These are phyloP conservation scores for Phytophthora agathidicida DNA, from an alignment of 352 stramenopile species.

Conservation along the genomic window DNA sequence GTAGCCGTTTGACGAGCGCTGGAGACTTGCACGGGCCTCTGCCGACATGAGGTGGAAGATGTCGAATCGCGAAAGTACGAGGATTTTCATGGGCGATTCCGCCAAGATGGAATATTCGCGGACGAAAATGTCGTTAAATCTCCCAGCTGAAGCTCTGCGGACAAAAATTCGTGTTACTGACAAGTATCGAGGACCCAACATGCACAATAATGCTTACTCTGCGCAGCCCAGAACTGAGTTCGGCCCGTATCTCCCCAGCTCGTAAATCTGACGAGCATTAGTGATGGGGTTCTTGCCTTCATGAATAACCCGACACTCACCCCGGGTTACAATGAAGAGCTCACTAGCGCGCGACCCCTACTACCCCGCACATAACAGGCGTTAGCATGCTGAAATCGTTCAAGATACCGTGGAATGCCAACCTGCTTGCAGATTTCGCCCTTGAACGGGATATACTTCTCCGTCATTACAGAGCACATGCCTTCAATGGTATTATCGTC, in stretches of 20 bases:
- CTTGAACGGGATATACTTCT: slow-evolving; percentile 78
- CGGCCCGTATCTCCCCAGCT: slow-evolving; percentile 71
- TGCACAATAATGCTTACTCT: slow-evolving; percentile 56
- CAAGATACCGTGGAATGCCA: not conserved
- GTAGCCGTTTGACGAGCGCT: slow-evolving; percentile 62
- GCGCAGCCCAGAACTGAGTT: slow-evolving; percentile 83
- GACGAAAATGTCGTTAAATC: slow-evolving; percentile 83
- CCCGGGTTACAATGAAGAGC: slow-evolving; percentile 77
- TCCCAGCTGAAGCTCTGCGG: slow-evolving; percentile 71
- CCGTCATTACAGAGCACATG: slow-evolving; percentile 87
- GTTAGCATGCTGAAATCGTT: not conserved
- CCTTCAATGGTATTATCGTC: slow-evolving; percentile 83
- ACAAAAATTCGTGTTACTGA: slow-evolving; percentile 6
- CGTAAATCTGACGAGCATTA: slow-evolving; percentile 59
- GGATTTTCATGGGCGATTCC: slow-evolving; percentile 75
- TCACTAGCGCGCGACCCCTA: slow-evolving; percentile 75
- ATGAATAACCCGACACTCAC: slow-evolving; percentile 77
- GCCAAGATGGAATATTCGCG: slow-evolving; percentile 81
- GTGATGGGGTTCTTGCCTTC: slow-evolving; percentile 82
- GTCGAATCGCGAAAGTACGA: slow-evolving; percentile 85
- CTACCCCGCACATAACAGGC: not conserved
- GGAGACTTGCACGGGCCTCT: slow-evolving; percentile 68
- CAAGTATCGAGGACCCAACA: too few relatives aligned
- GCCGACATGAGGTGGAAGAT: slow-evolving; percentile 85
- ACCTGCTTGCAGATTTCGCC: slow-evolving; percentile 85